A percentile compares a stretch with the other conserved stretches of the same genome.
phyloP scores from a whole-genome alignment of 1,139 yeast species.

The Martiniozyma asiatica region DNA sequence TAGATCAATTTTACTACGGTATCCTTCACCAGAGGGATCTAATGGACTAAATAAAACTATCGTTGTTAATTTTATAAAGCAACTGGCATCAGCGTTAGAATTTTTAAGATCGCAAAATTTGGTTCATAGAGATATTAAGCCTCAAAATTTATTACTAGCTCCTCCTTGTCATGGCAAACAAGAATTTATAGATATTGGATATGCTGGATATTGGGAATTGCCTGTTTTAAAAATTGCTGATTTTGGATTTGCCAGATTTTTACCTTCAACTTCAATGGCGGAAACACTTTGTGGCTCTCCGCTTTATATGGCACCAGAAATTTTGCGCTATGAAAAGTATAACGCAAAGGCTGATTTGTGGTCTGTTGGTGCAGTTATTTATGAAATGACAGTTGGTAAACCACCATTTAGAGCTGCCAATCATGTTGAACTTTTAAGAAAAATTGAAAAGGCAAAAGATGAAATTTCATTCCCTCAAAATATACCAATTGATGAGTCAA shows the following conservation, averaged over 20 bases:
- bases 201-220: conserved; percentile 73
- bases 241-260: conserved; percentile 91
- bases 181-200: conserved; percentile 45
- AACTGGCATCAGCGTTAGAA: conserved; percentile 70
- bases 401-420: conserved; percentile 93
- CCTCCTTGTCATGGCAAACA: conserved; percentile 56
- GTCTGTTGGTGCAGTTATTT: conserved; percentile 95
- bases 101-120: conserved; percentile 73
- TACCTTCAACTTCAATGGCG: conserved; percentile 88
- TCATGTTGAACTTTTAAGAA: conserved; percentile 77
- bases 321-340: conserved; percentile 83
- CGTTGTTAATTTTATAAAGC: conserved; percentile 77
- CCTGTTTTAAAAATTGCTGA: conserved; percentile 92
- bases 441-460: conserved; percentile 74
- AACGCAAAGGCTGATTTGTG: conserved; percentile 95
- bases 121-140: conserved; percentile 87
- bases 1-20: conserved; percentile 62
- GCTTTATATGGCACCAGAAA: conserved; percentile 96
- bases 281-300: conserved; percentile 98
- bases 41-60: conserved; percentile 72
- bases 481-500: conserved; percentile 47
- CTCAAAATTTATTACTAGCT: conserved; percentile 79
- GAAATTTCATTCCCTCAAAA: conserved; percentile 60
- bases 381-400: conserved; percentile 88
- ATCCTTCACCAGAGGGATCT: conserved; percentile 67